phyloP scores from a whole-genome alignment of 805 yeast genomes.

The Diddensiella caesifluorescens region DNA sequence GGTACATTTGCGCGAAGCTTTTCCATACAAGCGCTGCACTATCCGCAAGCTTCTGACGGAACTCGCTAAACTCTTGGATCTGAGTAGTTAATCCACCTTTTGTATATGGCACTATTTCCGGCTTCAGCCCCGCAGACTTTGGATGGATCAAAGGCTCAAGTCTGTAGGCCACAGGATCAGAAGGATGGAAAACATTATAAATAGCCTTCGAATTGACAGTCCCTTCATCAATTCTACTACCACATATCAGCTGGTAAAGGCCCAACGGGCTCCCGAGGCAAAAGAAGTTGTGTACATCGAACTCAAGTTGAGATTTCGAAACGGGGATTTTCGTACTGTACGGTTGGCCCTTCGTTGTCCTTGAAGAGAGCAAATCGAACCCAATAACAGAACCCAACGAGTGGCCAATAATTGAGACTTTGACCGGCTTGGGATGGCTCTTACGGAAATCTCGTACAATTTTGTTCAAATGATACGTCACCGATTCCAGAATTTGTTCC shows the following conservation, averaged over 20 bases:
- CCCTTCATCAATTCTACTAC: constrained; percentile 45
- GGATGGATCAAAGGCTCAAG: constrained; percentile 69
- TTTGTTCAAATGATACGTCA: constrained; percentile 56
- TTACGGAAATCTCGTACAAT: constrained; percentile 67
- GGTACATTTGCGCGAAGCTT: constrained; percentile 5
- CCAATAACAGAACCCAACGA: constrained; percentile 85
- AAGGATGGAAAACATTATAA: constrained; percentile 81
- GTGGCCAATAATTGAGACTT: constrained; percentile 81
- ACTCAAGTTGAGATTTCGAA: constrained; percentile 44
- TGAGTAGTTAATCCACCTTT: constrained; percentile 37
- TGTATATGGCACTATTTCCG: constrained; percentile 54
- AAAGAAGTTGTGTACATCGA: constrained; percentile 69
- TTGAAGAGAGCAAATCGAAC: constrained; percentile 56
- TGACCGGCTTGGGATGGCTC: constrained; percentile 52
- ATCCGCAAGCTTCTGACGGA: constrained; percentile 17
- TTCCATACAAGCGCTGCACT: constrained; percentile 19
- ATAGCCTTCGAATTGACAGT: constrained; percentile 46
- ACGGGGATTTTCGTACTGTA: constrained; percentile 9
- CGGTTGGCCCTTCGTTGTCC: constrained; percentile 18
- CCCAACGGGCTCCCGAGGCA: constrained; percentile 91
- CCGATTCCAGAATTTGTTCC: constrained; percentile 55
- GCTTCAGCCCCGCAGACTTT: constrained; percentile 44
- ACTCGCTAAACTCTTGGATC: constrained; percentile 33
- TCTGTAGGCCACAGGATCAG: constrained; percentile 89
- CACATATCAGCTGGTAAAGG: constrained; percentile 68